Conservation (phyloP, 805 yeast species). For the Ogataea nonfermentans region DNA sequence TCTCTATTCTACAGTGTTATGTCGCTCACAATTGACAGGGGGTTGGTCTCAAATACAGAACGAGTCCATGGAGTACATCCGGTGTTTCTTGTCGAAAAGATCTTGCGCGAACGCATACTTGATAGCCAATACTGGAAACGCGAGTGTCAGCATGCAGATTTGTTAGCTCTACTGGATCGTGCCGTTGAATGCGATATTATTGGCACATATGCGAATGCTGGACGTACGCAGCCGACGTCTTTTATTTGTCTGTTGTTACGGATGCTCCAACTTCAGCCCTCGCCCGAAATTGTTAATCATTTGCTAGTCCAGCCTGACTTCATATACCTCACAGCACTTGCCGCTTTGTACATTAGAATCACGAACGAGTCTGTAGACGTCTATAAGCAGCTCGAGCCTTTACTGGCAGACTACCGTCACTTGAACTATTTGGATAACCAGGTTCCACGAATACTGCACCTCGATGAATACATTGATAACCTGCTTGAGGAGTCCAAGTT, state of each 20-base stretch:
- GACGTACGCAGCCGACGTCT: conserved; percentile 59
- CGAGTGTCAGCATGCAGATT: conserved; percentile 48
- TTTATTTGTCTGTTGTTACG: conserved; percentile 77
- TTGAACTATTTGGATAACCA: conserved; percentile 48
- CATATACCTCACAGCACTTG: conserved; percentile 72
- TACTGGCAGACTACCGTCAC: conserved; percentile 66
- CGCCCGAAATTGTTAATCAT: conserved; percentile 51
- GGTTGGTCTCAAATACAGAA: conserved; percentile 28
- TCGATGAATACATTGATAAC: conserved; percentile 76
- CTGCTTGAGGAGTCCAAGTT: conserved; percentile 57
- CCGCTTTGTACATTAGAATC: conserved; percentile 60
- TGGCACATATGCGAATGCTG: conserved; percentile 40
- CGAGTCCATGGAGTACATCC: conserved; percentile 46
- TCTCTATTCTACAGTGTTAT: conserved; percentile 1
- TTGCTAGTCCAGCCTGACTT: conserved; percentile 63
- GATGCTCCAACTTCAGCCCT: conserved; percentile 73
- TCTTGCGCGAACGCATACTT: conserved; percentile 52
- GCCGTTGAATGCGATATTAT: conserved; percentile 42
- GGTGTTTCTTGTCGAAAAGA: conserved; percentile 53
- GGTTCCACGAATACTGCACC: conserved; percentile 43
- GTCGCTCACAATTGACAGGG: conserved; percentile 35
- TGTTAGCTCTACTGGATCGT: conserved; percentile 45
- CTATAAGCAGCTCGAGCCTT: conserved; percentile 51
- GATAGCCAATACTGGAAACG: conserved; percentile 60
- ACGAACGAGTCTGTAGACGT: conserved; percentile 45